Conservation (phyloP, 2,329 filamentous ascomycete species). For the Spiromastix sp. region DNA sequence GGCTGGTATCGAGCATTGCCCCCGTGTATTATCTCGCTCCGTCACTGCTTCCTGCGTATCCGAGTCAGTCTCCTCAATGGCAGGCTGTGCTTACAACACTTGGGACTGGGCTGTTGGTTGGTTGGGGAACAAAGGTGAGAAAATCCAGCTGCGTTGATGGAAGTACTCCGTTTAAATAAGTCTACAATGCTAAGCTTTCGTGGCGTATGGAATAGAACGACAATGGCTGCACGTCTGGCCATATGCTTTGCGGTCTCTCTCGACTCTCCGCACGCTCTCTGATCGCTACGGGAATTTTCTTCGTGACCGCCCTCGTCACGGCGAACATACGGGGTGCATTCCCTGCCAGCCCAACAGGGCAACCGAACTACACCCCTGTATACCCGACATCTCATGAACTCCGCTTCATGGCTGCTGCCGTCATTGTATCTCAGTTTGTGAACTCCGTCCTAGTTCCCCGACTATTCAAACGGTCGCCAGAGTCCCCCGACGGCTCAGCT, state of each 20-base stretch:
- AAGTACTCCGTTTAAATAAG: too few species aligned
- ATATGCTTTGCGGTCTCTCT: slow-evolving; percentile 45
- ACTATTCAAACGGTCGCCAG: slow-evolving; percentile 13
- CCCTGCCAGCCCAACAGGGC: slow-evolving; percentile 25
- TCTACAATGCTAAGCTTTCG: too few species aligned
- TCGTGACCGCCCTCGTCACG: slow-evolving; percentile 33
- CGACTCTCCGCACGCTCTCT: slow-evolving; percentile 40
- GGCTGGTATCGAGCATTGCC: slow-evolving; percentile 35
- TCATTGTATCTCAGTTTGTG: slow-evolving; percentile 19
- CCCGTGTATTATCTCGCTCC: slow-evolving; percentile 34
- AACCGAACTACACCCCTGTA: slow-evolving; percentile 38
- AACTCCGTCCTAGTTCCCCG: slow-evolving; percentile 26
- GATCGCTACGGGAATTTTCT: slow-evolving; percentile 37
- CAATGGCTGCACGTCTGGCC: slow-evolving; percentile 44
- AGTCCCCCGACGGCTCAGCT: slow-evolving; percentile 21
- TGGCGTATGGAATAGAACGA: too few species aligned
- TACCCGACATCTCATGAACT: slow-evolving; percentile 30
- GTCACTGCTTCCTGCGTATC: slow-evolving; percentile 35
- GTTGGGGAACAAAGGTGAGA: slow-evolving; percentile 43
- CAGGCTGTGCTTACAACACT: slow-evolving; percentile 28
- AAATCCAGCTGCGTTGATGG: not conserved
- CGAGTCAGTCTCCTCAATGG: slow-evolving; percentile 24
- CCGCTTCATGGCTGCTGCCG: slow-evolving; percentile 24
- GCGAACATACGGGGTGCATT: slow-evolving; percentile 28
- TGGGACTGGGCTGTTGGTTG: slow-evolving; percentile 35